phyloP scores from a whole-genome alignment of 306 rosid genomes.

The Cicer cuneatum region DNA sequence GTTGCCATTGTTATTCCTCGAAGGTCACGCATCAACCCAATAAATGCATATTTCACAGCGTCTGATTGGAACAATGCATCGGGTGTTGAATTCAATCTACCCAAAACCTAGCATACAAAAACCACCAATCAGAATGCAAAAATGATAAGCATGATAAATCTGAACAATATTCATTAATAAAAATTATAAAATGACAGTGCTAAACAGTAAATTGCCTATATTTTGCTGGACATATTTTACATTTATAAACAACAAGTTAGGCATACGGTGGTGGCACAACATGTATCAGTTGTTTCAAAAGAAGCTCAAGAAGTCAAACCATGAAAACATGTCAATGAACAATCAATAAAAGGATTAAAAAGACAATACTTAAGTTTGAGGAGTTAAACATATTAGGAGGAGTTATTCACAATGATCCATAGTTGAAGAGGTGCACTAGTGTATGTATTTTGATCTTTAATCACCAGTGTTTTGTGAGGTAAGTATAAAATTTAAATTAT shows the following conservation, averaged over 20 bases:
- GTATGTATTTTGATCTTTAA: neutral
- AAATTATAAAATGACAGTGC: constrained; percentile 14
- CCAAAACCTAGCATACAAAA: constrained; percentile 44
- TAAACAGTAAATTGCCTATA: neutral
- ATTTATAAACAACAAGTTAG: constrained; percentile 5
- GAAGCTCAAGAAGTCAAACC: neutral
- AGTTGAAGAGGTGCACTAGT: neutral
- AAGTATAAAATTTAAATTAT: constrained; percentile 4
- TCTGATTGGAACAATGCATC: constrained; percentile 52
- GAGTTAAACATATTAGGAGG: neutral
- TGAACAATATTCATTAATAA: constrained; percentile 8
- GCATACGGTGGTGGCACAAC: neutral
- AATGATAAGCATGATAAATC: neutral
- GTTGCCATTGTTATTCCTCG: constrained; percentile 59
- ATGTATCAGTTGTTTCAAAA: constrained; percentile 2
- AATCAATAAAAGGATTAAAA: neutral
- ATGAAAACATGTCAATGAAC: neutral
- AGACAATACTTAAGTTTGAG: neutral
- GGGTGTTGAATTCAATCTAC: constrained; percentile 50
- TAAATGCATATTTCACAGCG: constrained; percentile 50
- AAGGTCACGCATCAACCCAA: constrained; percentile 59
- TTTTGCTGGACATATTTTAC: constrained; percentile 6
- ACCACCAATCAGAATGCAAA: constrained; percentile 34
- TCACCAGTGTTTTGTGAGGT: neutral
- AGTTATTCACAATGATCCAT: neutral